These are phyloP conservation scores for Solanum neorickii DNA, from an alignment of 257 asterid genomes.

Conservation along the genomic window DNA sequence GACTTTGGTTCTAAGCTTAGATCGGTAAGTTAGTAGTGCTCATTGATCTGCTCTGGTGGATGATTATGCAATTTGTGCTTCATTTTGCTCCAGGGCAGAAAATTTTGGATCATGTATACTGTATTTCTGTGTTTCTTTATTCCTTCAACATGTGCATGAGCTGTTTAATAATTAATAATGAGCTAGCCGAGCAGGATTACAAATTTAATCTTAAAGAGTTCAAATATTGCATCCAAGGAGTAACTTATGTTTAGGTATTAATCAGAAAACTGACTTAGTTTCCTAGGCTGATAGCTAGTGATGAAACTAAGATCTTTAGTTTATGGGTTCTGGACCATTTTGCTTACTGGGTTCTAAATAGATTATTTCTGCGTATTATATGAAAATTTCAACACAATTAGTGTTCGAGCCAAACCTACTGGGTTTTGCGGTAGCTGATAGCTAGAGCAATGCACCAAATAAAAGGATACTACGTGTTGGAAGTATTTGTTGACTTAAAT, in stretches of 20 bases:
- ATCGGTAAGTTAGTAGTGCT: conserved; percentile 28
- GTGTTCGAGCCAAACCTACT: background rate
- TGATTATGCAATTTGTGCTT: background rate
- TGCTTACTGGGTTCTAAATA: background rate
- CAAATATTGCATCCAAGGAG: background rate
- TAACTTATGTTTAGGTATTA: background rate
- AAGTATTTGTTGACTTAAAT: background rate
- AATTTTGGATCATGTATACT: background rate
- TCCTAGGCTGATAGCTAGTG: background rate
- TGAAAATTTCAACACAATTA: background rate
- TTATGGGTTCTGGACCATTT: background rate
- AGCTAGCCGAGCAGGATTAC: background rate
- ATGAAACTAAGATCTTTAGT: background rate
- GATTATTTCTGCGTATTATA: background rate
- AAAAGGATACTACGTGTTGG: background rate
- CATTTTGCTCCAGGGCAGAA: background rate
- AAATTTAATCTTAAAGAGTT: background rate
- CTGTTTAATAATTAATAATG: background rate
- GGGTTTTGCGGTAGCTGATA: background rate
- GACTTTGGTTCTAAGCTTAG: conserved; percentile 91
- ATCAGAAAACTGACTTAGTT: background rate
- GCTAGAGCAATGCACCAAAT: background rate
- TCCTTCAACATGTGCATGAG: background rate
- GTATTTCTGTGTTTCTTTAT: background rate
- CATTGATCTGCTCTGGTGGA: background rate